Base-by-base conservation (phyloP, 805 yeast genomes). In the Monosporozyma yasuniensis region DNA sequence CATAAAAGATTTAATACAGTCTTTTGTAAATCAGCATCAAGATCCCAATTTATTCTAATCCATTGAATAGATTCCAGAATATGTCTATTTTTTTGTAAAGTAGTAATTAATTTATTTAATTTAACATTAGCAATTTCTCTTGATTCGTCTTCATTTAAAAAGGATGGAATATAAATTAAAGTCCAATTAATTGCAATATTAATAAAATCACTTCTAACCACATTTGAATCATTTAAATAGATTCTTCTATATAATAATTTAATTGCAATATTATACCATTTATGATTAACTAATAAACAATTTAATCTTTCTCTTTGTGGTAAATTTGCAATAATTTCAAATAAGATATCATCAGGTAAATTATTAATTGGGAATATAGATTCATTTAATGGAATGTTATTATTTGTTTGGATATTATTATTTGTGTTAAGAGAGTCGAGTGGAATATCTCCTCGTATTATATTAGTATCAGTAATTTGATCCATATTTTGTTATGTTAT, bases 11-110 rank as follows among this genome's bases (percentile, higher is more conserved):
- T 48, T 3, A 72, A 48, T n/a, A 72, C 60, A 16, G 50, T 47
- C 42, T 50, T 59, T 52, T 72, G 75, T 12, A 63, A 48, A 1
- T 39, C 42, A 1, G 67, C 49, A 47, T 67, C 67, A 27, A 72
- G 54, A 57, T 72, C 76, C 76, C 76, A 72, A 52, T 72, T 72
- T 38, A 72, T 61, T 48, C 76, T 55, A 3, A 72, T 64, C 65
- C 73, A 71, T 28, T 61, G 61, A 3, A 72, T 64, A 22, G 64
- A 53, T 16, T 61, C 56, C 23, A 63, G 41, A 11, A 63, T 59
- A 1, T 53, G 51, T 8, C 25, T 9, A 46, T 65, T 65, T 23
- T 56, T 52, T 10, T 53, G 42, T 4, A 71, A 48, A 0, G 71
- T 55, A 11, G 57, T 37, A 2, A 70, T 57, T 16, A 72, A 54